Percentiles rank a stretch among this genome's conserved stretches.
These are phyloP conservation scores for Cajanus cajan DNA, from an alignment of 306 rosid species.

Conservation along the genomic window DNA sequence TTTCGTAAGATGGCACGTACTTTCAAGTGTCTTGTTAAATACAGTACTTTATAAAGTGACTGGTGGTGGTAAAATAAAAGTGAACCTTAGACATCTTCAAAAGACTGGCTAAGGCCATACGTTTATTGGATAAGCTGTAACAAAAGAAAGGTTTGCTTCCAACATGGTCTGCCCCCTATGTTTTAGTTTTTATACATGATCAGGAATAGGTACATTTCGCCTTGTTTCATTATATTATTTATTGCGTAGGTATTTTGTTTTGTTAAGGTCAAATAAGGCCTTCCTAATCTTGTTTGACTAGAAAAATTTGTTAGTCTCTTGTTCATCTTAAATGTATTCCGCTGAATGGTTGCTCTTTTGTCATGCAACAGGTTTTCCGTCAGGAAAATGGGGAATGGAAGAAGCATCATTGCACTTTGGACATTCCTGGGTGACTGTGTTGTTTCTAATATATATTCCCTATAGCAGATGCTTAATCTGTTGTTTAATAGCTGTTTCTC, in stretches of 20 bases:
- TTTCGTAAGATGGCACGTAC: too few relatives aligned
- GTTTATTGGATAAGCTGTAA: neutral
- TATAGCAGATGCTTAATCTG: neutral
- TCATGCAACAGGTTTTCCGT: slow-evolving; percentile 29
- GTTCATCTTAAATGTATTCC: neutral
- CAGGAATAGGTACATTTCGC: neutral
- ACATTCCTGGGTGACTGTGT: slow-evolving; percentile 16
- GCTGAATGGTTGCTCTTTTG: neutral
- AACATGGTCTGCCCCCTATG: neutral
- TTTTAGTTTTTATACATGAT: neutral
- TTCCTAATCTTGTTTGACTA: neutral
- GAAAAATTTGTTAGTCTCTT: neutral
- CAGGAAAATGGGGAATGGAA: slow-evolving; percentile 22
- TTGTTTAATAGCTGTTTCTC: slow-evolving; percentile 21
- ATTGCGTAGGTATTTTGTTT: neutral
- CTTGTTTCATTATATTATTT: neutral
- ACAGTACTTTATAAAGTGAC: neutral
- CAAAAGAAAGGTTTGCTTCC: neutral
- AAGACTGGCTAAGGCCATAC: neutral
- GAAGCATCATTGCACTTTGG: slow-evolving; percentile 5
- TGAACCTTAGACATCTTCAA: neutral
- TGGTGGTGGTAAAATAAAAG: neutral
- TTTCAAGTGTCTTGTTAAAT: neutral
- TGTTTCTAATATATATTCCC: slow-evolving; percentile 16
- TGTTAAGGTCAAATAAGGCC: neutral